Evolutionary conservation across 768 basidiomycete genomes (phyloP).

Genomic region (Heimioporus sp.): DNA sequence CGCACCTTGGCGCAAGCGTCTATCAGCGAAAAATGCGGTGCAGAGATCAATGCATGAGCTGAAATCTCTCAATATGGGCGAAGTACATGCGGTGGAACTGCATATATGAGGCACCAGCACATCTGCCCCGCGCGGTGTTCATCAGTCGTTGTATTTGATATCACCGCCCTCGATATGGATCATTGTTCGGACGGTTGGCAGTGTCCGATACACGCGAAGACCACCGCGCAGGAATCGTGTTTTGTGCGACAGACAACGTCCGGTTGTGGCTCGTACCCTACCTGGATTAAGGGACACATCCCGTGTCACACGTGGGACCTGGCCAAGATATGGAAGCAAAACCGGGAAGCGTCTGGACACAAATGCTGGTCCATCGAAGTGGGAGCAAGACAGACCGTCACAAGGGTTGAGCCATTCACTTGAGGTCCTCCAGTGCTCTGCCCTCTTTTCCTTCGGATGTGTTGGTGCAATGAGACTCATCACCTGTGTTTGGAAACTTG

Average conservation of each 20-base stretch:
- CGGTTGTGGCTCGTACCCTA: slow-evolving; percentile 1
- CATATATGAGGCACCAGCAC: not conserved
- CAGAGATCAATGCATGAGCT: not conserved
- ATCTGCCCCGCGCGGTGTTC: not conserved
- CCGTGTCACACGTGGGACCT: no score
- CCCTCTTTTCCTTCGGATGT: no score
- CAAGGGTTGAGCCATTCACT: no score
- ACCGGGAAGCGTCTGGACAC: no score
- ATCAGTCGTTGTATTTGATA: not conserved
- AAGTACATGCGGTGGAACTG: not conserved
- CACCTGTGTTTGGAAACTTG: no score
- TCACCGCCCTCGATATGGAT: not conserved
- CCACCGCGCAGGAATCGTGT: not conserved
- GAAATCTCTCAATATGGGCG: not conserved
- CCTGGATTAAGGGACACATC: slow-evolving; percentile 9
- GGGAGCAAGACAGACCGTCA: no score
- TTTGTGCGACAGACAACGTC: not conserved
- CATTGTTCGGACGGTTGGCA: not conserved
- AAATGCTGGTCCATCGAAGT: no score
- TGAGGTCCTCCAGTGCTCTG: no score
- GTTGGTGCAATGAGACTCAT: no score
- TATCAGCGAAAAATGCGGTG: not conserved
- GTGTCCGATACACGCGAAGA: not conserved
- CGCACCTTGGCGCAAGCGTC: not conserved
- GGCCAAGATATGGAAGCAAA: no score